Evolutionary conservation across 768 basidiomycete genomes (phyloP), one percentile per base, ranked within the genome.

Genomic region (Chalciporus piperatus): DNA sequence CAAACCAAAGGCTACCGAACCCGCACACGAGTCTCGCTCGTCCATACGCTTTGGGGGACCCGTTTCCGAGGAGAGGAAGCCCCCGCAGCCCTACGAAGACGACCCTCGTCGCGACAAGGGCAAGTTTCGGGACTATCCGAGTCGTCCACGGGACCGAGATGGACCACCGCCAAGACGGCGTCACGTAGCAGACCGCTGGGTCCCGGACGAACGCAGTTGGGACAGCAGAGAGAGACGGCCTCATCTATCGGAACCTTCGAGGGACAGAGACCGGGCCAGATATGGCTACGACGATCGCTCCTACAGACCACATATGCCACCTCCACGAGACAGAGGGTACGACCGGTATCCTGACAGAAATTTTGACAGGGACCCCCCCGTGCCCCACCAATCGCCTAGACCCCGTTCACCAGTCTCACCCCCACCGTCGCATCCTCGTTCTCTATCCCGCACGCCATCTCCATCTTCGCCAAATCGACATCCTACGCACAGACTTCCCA

Each of bases 1-100:
- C 74, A 91, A 90, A 70, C 64, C 78, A 17, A 69, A 59, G 73
- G 23, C 4, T 0, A 2, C 13, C 5, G 27, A 9, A 5, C 9
- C 41, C 1, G 39, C 47, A n/a, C n/a, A 35, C 16, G 60, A 63
- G 20, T n/a, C 41, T 6, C 59, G 68, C 70, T 47, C 43, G 7
- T 64, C 80, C 74, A 57, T 51, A 19, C 40, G 76, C 72, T 35
- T 37, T 55, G 12, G 65, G 45, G 12, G 45, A 22, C 6, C 47
- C 58, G 51, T 58, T 37, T 48, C 58, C 55, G 51, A 69, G 62
- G 65, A 52, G 45, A 61, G 59, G 50, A 62, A 59, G 35, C 41
- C 55, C 46, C 11, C 54, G 44, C 64, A 58, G 54, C 62, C 69
- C 17, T 71, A 74, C 50, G 74, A 80, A 37, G 77, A 79, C 38